phyloP scores from a whole-genome alignment of 352 stramenopile genomes.

The Pythium pyrilobum region DNA sequence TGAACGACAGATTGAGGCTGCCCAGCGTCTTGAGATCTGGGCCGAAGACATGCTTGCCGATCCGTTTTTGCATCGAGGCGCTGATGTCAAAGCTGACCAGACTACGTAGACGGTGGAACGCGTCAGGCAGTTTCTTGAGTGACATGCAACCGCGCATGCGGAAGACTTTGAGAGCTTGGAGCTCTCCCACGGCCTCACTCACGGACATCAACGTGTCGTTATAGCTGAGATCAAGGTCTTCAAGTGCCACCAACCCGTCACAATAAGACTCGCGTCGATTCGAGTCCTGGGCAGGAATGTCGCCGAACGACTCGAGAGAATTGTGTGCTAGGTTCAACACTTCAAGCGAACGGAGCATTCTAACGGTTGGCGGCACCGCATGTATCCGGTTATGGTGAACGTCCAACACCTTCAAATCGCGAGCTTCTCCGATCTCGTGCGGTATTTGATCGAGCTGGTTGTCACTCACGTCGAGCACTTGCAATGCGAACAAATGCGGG shows the following conservation, averaged over 20 bases:
- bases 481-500: slow-evolving; percentile 50
- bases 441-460: slow-evolving; percentile 48
- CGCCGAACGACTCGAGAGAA: slow-evolving; percentile 34
- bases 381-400: slow-evolving; percentile 44
- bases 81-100: slow-evolving; percentile 39
- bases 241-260: slow-evolving; percentile 27
- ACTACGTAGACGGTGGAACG: slow-evolving; percentile 31
- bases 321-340: slow-evolving; percentile 52
- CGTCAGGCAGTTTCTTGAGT: slow-evolving; percentile 37
- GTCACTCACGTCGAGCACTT: slow-evolving; percentile 46
- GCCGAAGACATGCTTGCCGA: slow-evolving; percentile 48
- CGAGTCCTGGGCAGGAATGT: slow-evolving; percentile 4
- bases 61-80: slow-evolving; percentile 39
- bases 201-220: slow-evolving; percentile 35
- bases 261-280: slow-evolving; percentile 22
- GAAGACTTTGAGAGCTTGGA: slow-evolving; percentile 33
- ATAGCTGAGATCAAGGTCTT: slow-evolving; percentile 47
- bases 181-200: slow-evolving; percentile 28
- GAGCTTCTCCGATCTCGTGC: slow-evolving; percentile 43
- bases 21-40: slow-evolving; percentile 24
- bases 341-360: slow-evolving; percentile 25
- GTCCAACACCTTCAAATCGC: slow-evolving; percentile 43
- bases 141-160: slow-evolving; percentile 31
- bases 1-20: slow-evolving; percentile 39
- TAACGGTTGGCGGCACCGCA: slow-evolving; percentile 27